Percentiles rank a stretch among this genome's conserved stretches.
Conservation (phyloP, 352 stramenopile species). For the Globisporangium orthogonon region DNA sequence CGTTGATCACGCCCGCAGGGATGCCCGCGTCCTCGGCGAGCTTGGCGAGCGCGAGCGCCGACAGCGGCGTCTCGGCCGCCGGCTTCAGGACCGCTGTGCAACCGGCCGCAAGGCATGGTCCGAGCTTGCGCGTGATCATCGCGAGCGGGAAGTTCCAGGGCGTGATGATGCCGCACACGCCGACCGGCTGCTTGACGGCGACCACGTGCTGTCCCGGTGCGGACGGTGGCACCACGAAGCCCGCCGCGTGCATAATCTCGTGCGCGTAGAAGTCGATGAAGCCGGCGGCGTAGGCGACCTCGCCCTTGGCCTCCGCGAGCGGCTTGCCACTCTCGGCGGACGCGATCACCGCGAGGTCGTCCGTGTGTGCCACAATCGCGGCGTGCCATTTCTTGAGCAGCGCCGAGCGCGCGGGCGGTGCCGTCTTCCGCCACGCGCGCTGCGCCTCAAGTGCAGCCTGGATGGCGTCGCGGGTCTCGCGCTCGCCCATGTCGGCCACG, state of each 20-base stretch:
- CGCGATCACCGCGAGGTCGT: conserved; percentile 90
- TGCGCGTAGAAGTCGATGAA: conserved; percentile 97
- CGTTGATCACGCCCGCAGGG: conserved; percentile 86
- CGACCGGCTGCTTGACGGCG: conserved; percentile 89
- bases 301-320: conserved; percentile 89
- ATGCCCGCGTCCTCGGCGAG: conserved; percentile 87
- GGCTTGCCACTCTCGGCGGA: conserved; percentile 97
- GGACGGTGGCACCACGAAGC: conserved; percentile 71
- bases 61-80: conserved; percentile 94
- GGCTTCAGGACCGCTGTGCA: conserved; percentile 97
- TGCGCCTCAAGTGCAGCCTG: conserved; percentile 53
- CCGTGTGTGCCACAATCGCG: conserved; percentile 56
- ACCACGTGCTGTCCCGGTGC: conserved; percentile 57
- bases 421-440: conserved; percentile 66
- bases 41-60: conserved; percentile 88
- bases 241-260: conserved; percentile 87
- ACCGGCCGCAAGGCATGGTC: conserved; percentile 89
- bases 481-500: conserved; percentile 62
- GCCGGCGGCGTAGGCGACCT: conserved; percentile 91
- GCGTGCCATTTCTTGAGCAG: conserved; percentile 82
- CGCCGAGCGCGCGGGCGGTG: conserved; percentile 48
- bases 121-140: conserved; percentile 98
- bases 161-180: conserved; percentile 93
- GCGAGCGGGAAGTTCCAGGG: conserved; percentile 99
- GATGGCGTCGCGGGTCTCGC: conserved; percentile 73